These are phyloP conservation scores for Debaryomyces fabryi DNA, from an alignment of 1,139 yeast genomes.

Conservation along the genomic window DNA sequence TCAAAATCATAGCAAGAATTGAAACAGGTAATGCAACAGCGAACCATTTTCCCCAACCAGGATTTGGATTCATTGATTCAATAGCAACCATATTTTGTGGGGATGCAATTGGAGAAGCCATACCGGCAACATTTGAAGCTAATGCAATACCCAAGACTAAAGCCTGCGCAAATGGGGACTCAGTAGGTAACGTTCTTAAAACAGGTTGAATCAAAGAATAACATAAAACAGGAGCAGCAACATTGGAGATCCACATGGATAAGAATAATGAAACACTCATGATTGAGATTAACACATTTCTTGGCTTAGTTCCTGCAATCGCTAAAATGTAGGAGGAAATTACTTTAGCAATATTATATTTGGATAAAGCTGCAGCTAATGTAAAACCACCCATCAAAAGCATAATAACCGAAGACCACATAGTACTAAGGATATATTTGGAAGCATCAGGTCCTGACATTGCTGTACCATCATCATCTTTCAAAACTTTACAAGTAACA, in stretches of 20 bases:
- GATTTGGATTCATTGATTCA: conserved; percentile 83
- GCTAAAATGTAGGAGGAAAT: conserved; percentile 80
- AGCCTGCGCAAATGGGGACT: conserved; percentile 78
- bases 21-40: conserved; percentile 82
- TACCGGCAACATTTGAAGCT: conserved; percentile 92
- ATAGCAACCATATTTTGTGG: conserved; percentile 93
- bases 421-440: conserved; percentile 71
- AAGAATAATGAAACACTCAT: conserved; percentile 85
- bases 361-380: conserved; percentile 89
- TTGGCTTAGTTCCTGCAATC: conserved; percentile 84
- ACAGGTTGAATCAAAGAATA: conserved; percentile 89
- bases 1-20: conserved; percentile 57
- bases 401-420: conserved; percentile 97
- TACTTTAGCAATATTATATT: conserved; percentile 84
- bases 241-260: conserved; percentile 96
- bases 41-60: conserved; percentile 97
- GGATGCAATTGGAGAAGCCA: conserved; percentile 95
- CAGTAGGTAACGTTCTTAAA: conserved; percentile 77
- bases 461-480: conserved; percentile 52
- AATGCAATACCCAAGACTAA: conserved; percentile 87
- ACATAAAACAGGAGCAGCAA: conserved; percentile 93
- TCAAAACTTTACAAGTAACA: conserved; percentile 72
- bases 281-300: conserved; percentile 70
- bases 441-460: conserved; percentile 72
- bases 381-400: conserved; percentile 90